Evolutionary conservation across 345 rosid genomes (phyloP).

Genomic region (Eucalyptus curtisii): DNA sequence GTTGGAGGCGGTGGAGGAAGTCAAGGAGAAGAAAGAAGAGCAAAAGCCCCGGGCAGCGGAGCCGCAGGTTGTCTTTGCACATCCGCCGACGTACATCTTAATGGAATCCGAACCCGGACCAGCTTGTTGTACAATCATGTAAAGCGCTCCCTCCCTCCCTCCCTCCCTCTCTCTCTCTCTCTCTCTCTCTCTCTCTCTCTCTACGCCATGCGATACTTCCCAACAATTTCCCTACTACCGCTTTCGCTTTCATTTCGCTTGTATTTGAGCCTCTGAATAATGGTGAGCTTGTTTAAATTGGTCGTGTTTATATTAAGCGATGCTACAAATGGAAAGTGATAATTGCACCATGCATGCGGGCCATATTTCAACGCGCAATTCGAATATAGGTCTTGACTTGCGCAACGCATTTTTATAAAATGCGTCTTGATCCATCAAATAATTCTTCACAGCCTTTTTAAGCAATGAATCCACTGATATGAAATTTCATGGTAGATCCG

Average conservation of each 20-base stretch:
- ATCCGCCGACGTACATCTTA: background rate
- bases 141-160: background rate
- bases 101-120: background rate
- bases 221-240: background rate
- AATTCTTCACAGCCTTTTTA: background rate
- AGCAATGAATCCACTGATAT: too few relatives aligned
- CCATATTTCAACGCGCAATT: background rate
- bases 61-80: background rate
- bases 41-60: background rate
- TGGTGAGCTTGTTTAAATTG: background rate
- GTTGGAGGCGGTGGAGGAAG: background rate
- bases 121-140: background rate
- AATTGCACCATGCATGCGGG: background rate
- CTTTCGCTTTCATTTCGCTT: background rate
- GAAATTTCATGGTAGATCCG: background rate
- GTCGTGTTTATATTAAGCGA: background rate
- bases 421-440: background rate
- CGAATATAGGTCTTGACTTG: background rate
- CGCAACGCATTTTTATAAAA: background rate
- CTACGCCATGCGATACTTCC: background rate
- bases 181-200: background rate
- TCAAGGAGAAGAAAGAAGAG: background rate
- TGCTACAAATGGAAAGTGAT: background rate
- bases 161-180: background rate
- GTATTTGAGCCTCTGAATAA: background rate